These are phyloP conservation scores for Rhodotorula sp. DNA, from an alignment of 1,284 basidiomycete genomes.

Conservation along the genomic window DNA sequence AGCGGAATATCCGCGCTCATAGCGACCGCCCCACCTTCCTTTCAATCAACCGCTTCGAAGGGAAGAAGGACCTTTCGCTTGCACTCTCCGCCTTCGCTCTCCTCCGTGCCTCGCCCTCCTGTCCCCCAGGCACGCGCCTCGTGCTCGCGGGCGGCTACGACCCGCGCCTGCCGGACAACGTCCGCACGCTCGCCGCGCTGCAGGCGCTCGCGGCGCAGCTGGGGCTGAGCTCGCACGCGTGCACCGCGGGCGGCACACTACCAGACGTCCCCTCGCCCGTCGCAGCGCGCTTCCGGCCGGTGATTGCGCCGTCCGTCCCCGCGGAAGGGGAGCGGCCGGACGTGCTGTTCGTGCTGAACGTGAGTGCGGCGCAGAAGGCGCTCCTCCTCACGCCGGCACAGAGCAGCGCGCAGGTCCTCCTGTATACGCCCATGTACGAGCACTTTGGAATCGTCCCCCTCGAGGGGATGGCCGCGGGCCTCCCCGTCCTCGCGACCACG, in stretches of 20 bases:
- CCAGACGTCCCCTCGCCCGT: slow-evolving; percentile 52
- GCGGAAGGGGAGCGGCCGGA: slow-evolving; percentile 55
- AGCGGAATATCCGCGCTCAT: background rate
- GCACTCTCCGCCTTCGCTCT: slow-evolving; percentile 76
- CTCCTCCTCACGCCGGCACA: slow-evolving; percentile 62
- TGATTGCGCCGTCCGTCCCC: slow-evolving; percentile 50
- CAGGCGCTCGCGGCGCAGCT: slow-evolving; percentile 59
- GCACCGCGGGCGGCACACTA: slow-evolving; percentile 51
- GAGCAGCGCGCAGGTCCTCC: slow-evolving; percentile 63
- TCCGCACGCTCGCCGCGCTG: slow-evolving; percentile 63
- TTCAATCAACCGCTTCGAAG: slow-evolving; percentile 93
- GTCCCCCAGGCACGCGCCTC: slow-evolving; percentile 57
- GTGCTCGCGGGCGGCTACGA: slow-evolving; percentile 83
- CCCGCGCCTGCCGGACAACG: slow-evolving; percentile 68
- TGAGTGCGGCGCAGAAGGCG: slow-evolving; percentile 74
- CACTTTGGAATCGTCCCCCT: slow-evolving; percentile 97
- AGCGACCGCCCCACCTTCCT: slow-evolving; percentile 75
- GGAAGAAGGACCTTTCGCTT: slow-evolving; percentile 86
- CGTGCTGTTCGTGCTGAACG: slow-evolving; percentile 82
- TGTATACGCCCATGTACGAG: slow-evolving; percentile 94
- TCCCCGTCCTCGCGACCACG: slow-evolving; percentile 86
- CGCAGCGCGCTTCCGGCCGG: slow-evolving; percentile 48
- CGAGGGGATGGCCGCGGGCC: slow-evolving; percentile 88
- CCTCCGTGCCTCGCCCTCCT: slow-evolving; percentile 15
- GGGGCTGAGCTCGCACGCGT: slow-evolving; percentile 55